Evolutionary conservation across 2,329 filamentous ascomycete species (phyloP), one percentile per base, ranked within the genome.

Genomic region (Fulvia fulva): DNA sequence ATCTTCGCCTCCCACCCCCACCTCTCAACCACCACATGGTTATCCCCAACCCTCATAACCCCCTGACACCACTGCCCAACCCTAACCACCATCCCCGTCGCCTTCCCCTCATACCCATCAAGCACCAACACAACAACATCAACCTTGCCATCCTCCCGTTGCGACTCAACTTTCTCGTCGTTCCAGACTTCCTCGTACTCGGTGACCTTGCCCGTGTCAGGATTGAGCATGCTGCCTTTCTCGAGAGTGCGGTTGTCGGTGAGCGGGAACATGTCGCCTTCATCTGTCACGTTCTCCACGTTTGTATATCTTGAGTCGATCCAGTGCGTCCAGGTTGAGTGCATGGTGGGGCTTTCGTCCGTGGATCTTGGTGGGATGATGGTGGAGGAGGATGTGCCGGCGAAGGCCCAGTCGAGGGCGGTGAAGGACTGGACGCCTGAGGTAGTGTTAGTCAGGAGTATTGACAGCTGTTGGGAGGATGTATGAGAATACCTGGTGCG

Each of bases 361-460:
- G 65, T 43, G 12, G 50, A 23, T 22, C 32, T 21, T 4, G 45
- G 30, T 19, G 46, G 46, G 23, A 50, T 54, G 19, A 58, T 59
- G 43, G 68, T 68, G 37, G 74, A 78, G 0, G 74, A 75, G 0
- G 83, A 82, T 0, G 72, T 77, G 1, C 86, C 86, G 0, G 82
- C 83, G 63, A 88, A 86, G 3, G 81, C 86, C 87, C 87, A 89
- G 64, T 88, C 85, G 1, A 89, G 75, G 0, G 75, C 67, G 19
- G 70, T 62, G 16, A 67, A 16, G 22, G 65, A 60, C 1, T 62
- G 56, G 21, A 73, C 70, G 26, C 69, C 71, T 51, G 68, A 22
- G 19, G 26, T n/a, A 34, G 30, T 37, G 26, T 47, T n/a, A 34
- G 22, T 60, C 19, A 21, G n/a, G 26, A 21, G 34, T 11, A 7